A percentile compares a stretch with the other conserved stretches of the same genome.
Conservation (phyloP, 2,329 filamentous ascomycete species). For the Monilinia aucupariae region DNA sequence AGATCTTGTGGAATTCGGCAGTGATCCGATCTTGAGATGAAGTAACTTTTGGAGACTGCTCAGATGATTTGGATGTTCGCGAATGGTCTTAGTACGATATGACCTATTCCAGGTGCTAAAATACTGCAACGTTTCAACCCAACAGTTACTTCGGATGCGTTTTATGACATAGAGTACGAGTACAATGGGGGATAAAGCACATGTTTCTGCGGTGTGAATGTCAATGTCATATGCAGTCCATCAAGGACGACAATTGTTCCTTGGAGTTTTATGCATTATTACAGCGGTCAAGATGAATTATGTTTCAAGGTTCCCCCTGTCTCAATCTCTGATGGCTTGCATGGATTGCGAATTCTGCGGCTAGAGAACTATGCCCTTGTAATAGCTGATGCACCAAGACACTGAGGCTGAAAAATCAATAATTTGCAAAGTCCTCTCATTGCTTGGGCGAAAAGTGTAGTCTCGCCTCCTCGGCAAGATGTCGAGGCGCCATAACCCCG, state of each 20-base stretch:
- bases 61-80: background rate
- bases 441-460: conserved; percentile 23
- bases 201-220: conserved; percentile 8
- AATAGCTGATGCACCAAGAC: conserved; percentile 8
- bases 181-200: background rate
- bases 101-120: background rate
- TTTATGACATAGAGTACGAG: conserved; percentile 6
- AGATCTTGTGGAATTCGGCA: background rate
- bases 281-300: conserved; percentile 3
- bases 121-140: conserved; percentile 9
- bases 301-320: background rate
- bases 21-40: background rate
- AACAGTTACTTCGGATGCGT: conserved; percentile 8
- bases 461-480: conserved; percentile 33
- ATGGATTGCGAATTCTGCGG: conserved; percentile 12
- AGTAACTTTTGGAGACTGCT: background rate
- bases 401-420: conserved; percentile 12
- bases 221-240: conserved; percentile 10
- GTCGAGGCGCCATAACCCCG: conserved; percentile 36
- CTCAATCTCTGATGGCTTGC: conserved; percentile 1
- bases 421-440: conserved; percentile 4
- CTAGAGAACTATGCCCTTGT: conserved; percentile 14
- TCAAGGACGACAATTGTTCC: background rate
- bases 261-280: conserved; percentile 6
- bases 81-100: background rate